Base-by-base conservation (phyloP, 768 basidiomycete genomes). In the Terana coerulea region DNA sequence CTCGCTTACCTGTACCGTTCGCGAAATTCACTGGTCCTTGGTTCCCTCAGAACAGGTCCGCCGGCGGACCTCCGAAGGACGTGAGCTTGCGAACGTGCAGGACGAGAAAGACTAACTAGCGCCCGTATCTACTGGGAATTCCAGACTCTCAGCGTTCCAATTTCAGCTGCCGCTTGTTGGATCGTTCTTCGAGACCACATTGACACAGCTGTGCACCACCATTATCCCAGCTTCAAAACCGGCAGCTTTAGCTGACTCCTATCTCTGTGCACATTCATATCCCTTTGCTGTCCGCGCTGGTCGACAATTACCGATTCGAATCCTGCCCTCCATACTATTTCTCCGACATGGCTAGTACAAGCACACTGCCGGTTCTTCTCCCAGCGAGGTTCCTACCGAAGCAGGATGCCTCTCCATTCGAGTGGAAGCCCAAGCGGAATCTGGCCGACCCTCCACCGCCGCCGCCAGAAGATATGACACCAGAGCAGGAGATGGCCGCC, bases 401-500 rank as follows among this genome's bases (percentile, higher is more conserved):
- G 11, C 60, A 68, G 25, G 56, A 61, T 11, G 66, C 69, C 26
- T 65, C 75, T 2, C 73, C 75, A 53, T 66, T 76, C 36, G 86
- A 85, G 70, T 97, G 95, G 95, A 75, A 72, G 40, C 94, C 95
- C 0, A 77, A 73, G 45, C 76, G 73, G 44, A 83, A 92, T 62
- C 71, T 84, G 7, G 78, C 83, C 22, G 72, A 74, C 0, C 78
- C 81, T n/a, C 81, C 84, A 34, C 90, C 92, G 2, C 82, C 86
- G 2, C 75, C 79, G n/a, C 94, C 95, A 59, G 88, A 91, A 53
- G 76, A 80, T 5, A 84, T 84, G 64, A 65, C 85, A 40, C 75
- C 85, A 40, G 89, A 95, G 59, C 82, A 85, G 54, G 91, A 95
- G 61, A 73, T 90, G 55, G 90, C 88, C 1, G 83, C 77, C 59